phyloP scores from a whole-genome alignment of 139 green algal species.

The Raphidocelis subcapitata region DNA sequence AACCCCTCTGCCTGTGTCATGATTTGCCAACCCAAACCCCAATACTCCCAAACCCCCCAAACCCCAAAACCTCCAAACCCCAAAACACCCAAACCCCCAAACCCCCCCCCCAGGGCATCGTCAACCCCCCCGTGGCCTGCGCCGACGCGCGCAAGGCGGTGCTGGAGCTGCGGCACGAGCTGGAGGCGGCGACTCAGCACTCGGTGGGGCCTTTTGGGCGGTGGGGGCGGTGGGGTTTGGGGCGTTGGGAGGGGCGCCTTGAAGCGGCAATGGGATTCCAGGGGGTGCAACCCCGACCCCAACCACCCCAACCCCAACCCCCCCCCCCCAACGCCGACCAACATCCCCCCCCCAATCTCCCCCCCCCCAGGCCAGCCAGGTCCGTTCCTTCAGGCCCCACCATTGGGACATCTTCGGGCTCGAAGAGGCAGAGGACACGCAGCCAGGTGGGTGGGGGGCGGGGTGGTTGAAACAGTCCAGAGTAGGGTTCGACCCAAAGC shows the following conservation, averaged over 20 bases:
- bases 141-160: slow-evolving; percentile 16
- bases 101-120: too few species aligned
- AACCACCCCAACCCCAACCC: neutral
- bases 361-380: slow-evolving; percentile 5
- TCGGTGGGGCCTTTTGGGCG: neutral
- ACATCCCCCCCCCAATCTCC: neutral
- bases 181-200: slow-evolving; percentile 5
- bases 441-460: neutral
- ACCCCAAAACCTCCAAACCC: too few species aligned
- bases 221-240: too few species aligned
- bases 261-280: too few species aligned
- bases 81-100: too few species aligned
- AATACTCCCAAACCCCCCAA: too few species aligned
- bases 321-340: neutral
- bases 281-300: too few species aligned
- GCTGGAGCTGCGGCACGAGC: slow-evolving; percentile 10
- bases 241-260: too few species aligned
- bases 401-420: slow-evolving; percentile 48
- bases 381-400: slow-evolving; percentile 29
- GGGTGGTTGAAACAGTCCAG: too few species aligned
- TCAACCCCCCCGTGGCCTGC: slow-evolving; percentile 32
- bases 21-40: too few species aligned
- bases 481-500: too few species aligned
- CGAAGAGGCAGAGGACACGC: slow-evolving; percentile 12
- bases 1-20: too few species aligned